These are phyloP conservation scores for Tricholoma sp. DNA, from an alignment of 768 basidiomycete genomes.

Conservation along the genomic window DNA sequence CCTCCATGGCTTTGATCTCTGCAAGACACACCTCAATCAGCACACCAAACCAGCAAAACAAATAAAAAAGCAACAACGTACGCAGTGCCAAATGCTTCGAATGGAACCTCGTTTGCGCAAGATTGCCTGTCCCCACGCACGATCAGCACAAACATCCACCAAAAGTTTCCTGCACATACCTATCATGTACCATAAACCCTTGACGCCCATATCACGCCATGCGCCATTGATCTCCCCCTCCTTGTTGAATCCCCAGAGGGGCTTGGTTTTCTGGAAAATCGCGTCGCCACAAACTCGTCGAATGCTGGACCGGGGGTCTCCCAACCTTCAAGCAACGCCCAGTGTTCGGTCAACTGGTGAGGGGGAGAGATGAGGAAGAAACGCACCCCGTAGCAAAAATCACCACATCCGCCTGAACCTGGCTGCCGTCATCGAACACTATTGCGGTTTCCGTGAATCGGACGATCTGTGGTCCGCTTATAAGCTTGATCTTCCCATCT, in stretches of 20 bases:
- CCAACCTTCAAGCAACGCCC: constrained; percentile 28
- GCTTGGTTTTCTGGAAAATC: constrained; percentile 35
- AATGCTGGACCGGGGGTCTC: constrained; percentile 34
- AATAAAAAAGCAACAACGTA: constrained; percentile 27
- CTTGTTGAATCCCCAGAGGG: constrained; percentile 56
- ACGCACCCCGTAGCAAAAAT: constrained; percentile 44
- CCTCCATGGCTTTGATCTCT: constrained; percentile 19
- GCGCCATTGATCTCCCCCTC: constrained; percentile 55
- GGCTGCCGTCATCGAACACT: constrained; percentile 40
- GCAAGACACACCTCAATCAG: background rate
- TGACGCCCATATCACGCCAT: constrained; percentile 44
- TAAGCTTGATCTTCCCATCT: constrained; percentile 65
- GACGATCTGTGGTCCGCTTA: constrained; percentile 45
- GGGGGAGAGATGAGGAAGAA: background rate
- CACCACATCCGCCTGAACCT: constrained; percentile 42
- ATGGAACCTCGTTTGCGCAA: constrained; percentile 46
- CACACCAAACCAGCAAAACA: background rate
- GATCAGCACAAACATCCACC: background rate
- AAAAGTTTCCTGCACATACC: constrained; percentile 26
- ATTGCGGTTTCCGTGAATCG: constrained; percentile 36
- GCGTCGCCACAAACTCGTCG: constrained; percentile 39
- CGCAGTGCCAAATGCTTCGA: constrained; percentile 61
- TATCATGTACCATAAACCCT: constrained; percentile 54
- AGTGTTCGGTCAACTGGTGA: background rate
- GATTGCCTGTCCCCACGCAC: constrained; percentile 2